phyloP scores from a whole-genome alignment of 1,284 basidiomycete genomes.

The Chondrostereum purpureum region DNA sequence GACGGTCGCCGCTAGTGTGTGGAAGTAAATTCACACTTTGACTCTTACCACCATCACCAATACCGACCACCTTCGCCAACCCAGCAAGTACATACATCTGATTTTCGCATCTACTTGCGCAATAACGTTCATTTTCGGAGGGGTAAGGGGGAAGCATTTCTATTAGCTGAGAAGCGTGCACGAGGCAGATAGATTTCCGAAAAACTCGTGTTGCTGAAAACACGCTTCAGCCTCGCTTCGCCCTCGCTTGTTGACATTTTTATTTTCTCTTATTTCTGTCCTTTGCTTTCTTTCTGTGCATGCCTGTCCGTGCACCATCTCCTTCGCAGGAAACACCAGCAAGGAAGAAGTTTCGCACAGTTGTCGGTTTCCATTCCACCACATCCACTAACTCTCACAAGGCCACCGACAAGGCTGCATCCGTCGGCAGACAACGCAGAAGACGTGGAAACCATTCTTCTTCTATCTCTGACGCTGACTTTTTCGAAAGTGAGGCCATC shows the following conservation, averaged over 20 bases:
- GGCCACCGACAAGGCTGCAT: not conserved
- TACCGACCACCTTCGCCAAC: no score
- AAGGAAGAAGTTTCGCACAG: not conserved
- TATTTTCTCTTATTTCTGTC: not conserved
- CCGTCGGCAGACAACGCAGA: not conserved
- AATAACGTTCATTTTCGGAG: no score
- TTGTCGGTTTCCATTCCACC: not conserved
- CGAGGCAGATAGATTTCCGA: no score
- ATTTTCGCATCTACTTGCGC: no score
- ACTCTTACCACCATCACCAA: no score
- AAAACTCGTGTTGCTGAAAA: no score
- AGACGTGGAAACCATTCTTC: not conserved
- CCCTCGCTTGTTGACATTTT: not conserved
- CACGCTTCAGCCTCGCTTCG: not conserved
- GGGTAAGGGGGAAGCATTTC: no score
- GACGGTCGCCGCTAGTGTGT: no score
- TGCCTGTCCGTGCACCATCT: not conserved
- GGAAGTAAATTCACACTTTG: no score
- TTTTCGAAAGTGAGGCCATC: constrained; percentile 3
- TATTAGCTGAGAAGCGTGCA: no score
- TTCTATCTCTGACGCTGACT: constrained; percentile 1
- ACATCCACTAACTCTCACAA: not conserved
- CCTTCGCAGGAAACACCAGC: not conserved
- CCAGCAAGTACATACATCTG: no score
- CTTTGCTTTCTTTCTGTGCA: not conserved